Percentiles rank a stretch among this genome's conserved stretches.
Conservation (phyloP, 179 eudicot genomes). For the Heliamphora pulchella region DNA sequence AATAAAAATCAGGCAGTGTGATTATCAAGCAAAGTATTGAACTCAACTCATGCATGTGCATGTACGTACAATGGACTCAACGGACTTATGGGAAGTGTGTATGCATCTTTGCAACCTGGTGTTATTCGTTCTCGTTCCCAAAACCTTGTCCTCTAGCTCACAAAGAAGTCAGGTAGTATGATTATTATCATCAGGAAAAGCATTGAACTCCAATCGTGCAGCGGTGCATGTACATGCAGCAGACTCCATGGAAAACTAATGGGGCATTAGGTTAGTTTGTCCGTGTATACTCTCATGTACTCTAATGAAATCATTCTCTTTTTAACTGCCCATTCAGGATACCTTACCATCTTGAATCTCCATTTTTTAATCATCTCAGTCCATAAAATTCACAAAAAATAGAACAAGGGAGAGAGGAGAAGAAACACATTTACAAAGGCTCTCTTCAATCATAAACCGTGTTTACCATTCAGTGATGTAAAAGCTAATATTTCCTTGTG, state of each 20-base stretch:
- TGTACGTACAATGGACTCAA: too few species aligned
- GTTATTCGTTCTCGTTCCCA: too few species aligned
- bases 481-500: not conserved
- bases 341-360: conserved; percentile 1
- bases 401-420: not conserved
- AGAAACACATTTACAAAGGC: not conserved
- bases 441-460: conserved; percentile 4
- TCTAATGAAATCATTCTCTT: not conserved
- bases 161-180: not conserved
- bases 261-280: not conserved
- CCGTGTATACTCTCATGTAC: not conserved
- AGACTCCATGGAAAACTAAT: not conserved
- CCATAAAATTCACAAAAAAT: not conserved
- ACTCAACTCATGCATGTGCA: not conserved
- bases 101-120: too few species aligned
- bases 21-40: not conserved
- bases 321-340: not conserved
- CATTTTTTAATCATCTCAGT: not conserved
- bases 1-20: not conserved
- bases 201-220: not conserved
- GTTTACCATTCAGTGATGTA: not conserved
- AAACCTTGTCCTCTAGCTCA: too few species aligned
- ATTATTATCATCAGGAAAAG: not conserved
- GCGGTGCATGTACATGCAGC: not conserved
- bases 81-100: too few species aligned